phyloP scores from a whole-genome alignment of 306 rosid species.

The Parietaria judaica region DNA sequence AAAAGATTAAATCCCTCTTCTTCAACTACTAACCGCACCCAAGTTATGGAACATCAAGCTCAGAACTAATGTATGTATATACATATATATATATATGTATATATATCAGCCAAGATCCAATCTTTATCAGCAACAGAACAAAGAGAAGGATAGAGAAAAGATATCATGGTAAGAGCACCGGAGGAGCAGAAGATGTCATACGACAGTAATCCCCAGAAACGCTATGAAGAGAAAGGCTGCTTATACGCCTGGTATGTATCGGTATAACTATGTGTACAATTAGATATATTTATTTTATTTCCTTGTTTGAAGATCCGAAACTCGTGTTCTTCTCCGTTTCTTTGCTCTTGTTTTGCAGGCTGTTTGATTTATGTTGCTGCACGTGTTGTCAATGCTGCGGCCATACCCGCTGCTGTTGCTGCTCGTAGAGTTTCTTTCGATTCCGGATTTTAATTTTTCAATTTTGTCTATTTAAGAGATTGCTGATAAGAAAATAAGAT shows the following conservation, averaged over 20 bases:
- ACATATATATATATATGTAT: neutral
- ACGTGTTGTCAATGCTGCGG: conserved; percentile 30
- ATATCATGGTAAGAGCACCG: conserved; percentile 32
- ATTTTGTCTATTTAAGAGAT: neutral
- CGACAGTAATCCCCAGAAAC: conserved; percentile 32
- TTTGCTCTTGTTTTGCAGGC: conserved; percentile 25
- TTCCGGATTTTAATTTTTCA: neutral
- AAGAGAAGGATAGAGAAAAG: conserved; percentile 11
- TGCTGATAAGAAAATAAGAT: neutral
- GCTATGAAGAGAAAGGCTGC: conserved; percentile 40
- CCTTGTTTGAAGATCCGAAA: neutral
- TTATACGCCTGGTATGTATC: conserved; percentile 41
- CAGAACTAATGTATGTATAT: neutral
- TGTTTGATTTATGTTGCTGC: conserved; percentile 42
- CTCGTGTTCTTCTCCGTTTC: conserved; percentile 9
- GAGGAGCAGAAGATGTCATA: conserved; percentile 33
- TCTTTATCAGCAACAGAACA: neutral
- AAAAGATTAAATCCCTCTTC: conserved; percentile 4
- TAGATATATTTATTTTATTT: neutral
- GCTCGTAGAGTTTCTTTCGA: conserved; percentile 15
- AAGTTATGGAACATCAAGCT: conserved; percentile 19
- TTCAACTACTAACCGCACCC: conserved; percentile 20
- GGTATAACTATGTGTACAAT: neutral
- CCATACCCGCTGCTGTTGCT: conserved; percentile 46
- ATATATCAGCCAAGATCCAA: neutral